Conservation (phyloP, 1,284 basidiomycete genomes). For the Porogramme epimiltina region DNA sequence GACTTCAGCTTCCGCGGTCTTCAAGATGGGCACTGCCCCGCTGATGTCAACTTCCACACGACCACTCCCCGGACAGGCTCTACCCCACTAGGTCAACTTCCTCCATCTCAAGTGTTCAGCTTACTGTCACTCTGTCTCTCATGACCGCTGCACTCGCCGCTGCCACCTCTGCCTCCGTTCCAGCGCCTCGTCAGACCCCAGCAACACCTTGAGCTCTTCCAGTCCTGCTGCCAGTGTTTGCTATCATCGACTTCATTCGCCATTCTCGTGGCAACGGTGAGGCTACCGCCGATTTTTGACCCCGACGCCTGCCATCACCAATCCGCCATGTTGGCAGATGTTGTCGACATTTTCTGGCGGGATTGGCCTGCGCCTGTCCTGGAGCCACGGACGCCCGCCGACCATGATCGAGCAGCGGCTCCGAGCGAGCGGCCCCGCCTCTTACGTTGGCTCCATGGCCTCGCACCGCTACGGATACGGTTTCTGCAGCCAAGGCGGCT, state of each 20-base stretch:
- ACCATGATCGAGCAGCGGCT: no score
- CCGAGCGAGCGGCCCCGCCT: no score
- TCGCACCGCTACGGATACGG: no score
- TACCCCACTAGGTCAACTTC: no score
- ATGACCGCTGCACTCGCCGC: background rate
- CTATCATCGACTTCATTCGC: constrained; percentile 55
- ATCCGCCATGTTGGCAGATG: constrained; percentile 59
- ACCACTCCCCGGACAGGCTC: no score
- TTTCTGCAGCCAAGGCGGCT: no score
- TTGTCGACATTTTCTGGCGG: constrained; percentile 31
- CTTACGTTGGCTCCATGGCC: no score
- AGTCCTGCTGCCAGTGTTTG: constrained; percentile 38
- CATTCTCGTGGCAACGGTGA: constrained; percentile 40
- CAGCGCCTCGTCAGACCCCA: constrained; percentile 5
- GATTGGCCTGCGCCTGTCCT: constrained; percentile 8
- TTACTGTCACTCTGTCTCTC: constrained; percentile 4
- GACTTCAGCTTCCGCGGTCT: background rate
- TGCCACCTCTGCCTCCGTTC: constrained; percentile 2
- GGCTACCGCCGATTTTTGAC: constrained; percentile 48
- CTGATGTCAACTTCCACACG: no score
- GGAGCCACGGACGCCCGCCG: constrained; percentile 21
- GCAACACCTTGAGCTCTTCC: background rate
- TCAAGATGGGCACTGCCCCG: no score
- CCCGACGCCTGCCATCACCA: constrained; percentile 56
- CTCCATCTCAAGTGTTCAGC: no score